Conservation (phyloP, 768 basidiomycete species). For the Epithele typhae region DNA sequence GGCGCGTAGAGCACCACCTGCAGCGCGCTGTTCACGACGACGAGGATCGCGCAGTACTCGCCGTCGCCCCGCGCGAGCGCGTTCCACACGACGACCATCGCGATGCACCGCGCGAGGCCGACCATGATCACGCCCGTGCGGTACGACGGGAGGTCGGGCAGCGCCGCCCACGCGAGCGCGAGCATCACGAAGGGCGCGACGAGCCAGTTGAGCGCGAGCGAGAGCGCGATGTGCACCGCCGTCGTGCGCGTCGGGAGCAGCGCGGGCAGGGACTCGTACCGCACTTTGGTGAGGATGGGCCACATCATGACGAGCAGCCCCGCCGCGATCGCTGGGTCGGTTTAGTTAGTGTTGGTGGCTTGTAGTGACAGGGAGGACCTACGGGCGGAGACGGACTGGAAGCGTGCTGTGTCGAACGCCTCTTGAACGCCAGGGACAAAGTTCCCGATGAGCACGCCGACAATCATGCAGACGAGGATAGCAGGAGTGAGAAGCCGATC, state of each 20-base stretch:
- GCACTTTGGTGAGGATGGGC: slow-evolving; percentile 73
- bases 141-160: slow-evolving; percentile 74
- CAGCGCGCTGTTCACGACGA: slow-evolving; percentile 74
- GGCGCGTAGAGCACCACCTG: slow-evolving; percentile 79
- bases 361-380: slow-evolving; percentile 30
- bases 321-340: slow-evolving; percentile 61
- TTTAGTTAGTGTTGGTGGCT: background rate
- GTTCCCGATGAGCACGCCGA: slow-evolving; percentile 71
- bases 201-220: slow-evolving; percentile 75
- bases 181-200: slow-evolving; percentile 80
- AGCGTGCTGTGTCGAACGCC: slow-evolving; percentile 58
- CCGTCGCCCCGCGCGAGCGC: slow-evolving; percentile 16
- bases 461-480: slow-evolving; percentile 69
- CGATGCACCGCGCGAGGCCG: slow-evolving; percentile 65
- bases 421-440: slow-evolving; percentile 55
- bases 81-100: slow-evolving; percentile 51
- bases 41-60: slow-evolving; percentile 46
- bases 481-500: slow-evolving; percentile 63
- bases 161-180: slow-evolving; percentile 79
- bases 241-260: slow-evolving; percentile 48
- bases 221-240: slow-evolving; percentile 67
- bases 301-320: slow-evolving; percentile 89
- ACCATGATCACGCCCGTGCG: slow-evolving; percentile 81
- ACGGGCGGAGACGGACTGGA: slow-evolving; percentile 77
- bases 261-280: slow-evolving; percentile 64